Percentiles rank a stretch among this genome's conserved stretches.
These are phyloP conservation scores for Saccharomyces hybrid DNA, from an alignment of 1,139 yeast genomes.

Conservation along the genomic window DNA sequence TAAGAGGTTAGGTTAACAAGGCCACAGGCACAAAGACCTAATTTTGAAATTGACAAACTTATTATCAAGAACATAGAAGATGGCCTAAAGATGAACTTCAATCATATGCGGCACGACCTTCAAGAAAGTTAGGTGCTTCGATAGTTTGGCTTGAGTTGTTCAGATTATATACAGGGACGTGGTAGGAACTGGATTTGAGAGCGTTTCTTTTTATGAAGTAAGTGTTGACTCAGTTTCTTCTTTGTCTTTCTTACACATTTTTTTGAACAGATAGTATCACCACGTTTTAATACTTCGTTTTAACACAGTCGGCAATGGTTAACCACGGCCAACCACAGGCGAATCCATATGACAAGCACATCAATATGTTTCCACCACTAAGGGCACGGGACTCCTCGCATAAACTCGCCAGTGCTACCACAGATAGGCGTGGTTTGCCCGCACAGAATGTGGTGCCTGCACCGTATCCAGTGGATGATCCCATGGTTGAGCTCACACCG, in stretches of 20 bases:
- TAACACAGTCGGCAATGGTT: neutral
- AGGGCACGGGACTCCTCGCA: conserved; percentile 3
- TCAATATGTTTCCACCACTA: conserved; percentile 17
- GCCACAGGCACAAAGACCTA: neutral
- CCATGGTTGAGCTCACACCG: neutral
- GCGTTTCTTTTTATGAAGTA: neutral
- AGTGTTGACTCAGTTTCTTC: neutral
- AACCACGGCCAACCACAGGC: neutral
- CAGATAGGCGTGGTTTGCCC: conserved; percentile 3
- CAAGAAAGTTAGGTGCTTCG: neutral
- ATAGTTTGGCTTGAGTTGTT: neutral
- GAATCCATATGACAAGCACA: conserved; percentile 16
- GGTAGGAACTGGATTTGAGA: neutral
- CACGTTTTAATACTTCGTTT: neutral
- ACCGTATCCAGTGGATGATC: conserved; percentile 18
- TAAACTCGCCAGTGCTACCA: neutral
- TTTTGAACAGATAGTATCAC: neutral
- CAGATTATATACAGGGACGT: neutral
- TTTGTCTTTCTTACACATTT: neutral
- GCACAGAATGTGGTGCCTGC: conserved; percentile 6
- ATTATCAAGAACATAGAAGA: neutral
- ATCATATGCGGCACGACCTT: neutral
- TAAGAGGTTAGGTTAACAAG: neutral
- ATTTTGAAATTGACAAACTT: neutral
- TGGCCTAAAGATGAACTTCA: neutral